Conservation (phyloP, 331 rosid genomes). For the Spiraea crenata region DNA sequence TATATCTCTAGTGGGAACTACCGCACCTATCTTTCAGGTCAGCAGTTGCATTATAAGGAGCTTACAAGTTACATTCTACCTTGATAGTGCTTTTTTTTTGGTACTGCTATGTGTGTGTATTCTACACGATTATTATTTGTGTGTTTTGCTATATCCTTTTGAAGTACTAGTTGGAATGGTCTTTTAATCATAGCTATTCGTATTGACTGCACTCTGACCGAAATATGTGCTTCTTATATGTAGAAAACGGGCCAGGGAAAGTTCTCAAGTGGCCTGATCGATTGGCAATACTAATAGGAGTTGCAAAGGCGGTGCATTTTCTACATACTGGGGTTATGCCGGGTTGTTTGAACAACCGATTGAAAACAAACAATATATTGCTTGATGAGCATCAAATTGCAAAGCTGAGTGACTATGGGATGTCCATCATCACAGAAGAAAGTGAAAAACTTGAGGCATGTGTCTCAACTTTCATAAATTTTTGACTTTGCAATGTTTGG, state of each 20-base stretch:
- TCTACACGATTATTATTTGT: not conserved
- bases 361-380: conserved; percentile 67
- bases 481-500: not conserved
- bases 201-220: conserved; percentile 26
- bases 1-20: conserved; percentile 56
- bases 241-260: conserved; percentile 59
- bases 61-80: not conserved
- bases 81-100: not conserved
- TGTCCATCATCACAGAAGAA: conserved; percentile 57
- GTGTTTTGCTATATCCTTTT: not conserved
- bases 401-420: conserved; percentile 84
- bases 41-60: not conserved
- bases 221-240: conserved; percentile 15
- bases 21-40: conserved; percentile 50
- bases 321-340: conserved; percentile 83
- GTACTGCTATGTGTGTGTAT: not conserved
- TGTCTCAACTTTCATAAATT: not conserved
- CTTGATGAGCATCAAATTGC: conserved; percentile 77
- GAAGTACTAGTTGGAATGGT: not conserved
- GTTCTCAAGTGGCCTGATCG: conserved; percentile 80
- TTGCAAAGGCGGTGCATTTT: conserved; percentile 84
- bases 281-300: conserved; percentile 69
- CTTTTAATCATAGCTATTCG: not conserved
- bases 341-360: conserved; percentile 61
- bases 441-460: conserved; percentile 60